These are phyloP conservation scores for Argentina anserina DNA, from an alignment of 306 rosid species.

Conservation along the genomic window DNA sequence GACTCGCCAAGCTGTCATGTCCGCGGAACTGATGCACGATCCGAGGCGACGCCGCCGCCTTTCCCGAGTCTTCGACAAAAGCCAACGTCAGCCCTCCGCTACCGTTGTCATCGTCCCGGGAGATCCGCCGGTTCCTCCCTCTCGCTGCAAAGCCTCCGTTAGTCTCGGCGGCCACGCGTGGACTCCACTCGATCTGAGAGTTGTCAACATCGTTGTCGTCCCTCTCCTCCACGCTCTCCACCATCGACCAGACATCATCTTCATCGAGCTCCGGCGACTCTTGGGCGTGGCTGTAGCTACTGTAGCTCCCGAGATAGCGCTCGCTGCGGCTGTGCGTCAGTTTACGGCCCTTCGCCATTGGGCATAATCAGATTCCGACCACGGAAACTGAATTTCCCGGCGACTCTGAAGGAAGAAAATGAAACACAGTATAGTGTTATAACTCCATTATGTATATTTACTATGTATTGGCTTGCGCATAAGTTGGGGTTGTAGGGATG, in stretches of 20 bases:
- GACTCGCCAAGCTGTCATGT: constrained; percentile 37
- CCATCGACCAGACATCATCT: constrained; percentile 78
- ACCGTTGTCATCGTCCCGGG: constrained; percentile 29
- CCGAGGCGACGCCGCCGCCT: constrained; percentile 38
- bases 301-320: constrained; percentile 57
- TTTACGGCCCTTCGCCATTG: constrained; percentile 89
- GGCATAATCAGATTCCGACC: constrained; percentile 26
- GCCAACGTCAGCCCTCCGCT: constrained; percentile 68
- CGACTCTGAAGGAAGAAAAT: constrained; percentile 1
- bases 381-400: constrained; percentile 28
- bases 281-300: constrained; percentile 31
- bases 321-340: constrained; percentile 72
- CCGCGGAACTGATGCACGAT: constrained; percentile 71
- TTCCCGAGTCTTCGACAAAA: constrained; percentile 46
- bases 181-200: constrained; percentile 31
- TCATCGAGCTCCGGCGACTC: constrained; percentile 70
- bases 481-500: constrained; percentile 21
- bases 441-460: constrained; percentile 28
- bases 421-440: not conserved
- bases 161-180: constrained; percentile 15
- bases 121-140: constrained; percentile 30
- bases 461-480: constrained; percentile 15
- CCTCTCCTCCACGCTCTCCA: constrained; percentile 25
- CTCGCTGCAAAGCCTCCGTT: constrained; percentile 21
- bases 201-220: constrained; percentile 13